A percentile compares a stretch with the other conserved stretches of the same genome.
Evolutionary conservation across 2,329 filamentous ascomycete species (phyloP).

Genomic region (Grosmannia clavigera): DNA sequence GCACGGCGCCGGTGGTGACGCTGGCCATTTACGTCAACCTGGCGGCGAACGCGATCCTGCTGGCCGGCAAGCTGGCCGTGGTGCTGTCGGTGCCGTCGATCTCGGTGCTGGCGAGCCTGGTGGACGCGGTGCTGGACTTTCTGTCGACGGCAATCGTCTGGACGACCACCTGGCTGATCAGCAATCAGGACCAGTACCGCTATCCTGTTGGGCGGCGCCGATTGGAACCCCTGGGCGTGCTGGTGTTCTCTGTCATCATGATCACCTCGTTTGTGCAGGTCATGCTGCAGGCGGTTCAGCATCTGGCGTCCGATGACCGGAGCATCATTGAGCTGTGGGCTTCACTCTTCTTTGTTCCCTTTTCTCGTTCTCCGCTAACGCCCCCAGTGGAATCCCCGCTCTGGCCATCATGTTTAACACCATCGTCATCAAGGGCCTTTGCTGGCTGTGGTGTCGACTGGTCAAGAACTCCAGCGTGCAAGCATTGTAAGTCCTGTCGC

Average conservation of each 20-base stretch:
- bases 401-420: conserved; percentile 72
- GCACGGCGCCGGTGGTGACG: conserved; percentile 63
- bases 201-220: conserved; percentile 70
- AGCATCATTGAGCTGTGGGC: conserved; percentile 54
- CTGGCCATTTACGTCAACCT: conserved; percentile 82
- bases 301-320: conserved; percentile 48
- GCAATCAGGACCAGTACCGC: conserved; percentile 58
- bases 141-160: conserved; percentile 72
- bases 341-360: neutral
- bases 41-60: conserved; percentile 60
- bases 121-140: conserved; percentile 71
- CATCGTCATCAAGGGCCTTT: conserved; percentile 67
- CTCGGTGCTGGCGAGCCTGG: conserved; percentile 66
- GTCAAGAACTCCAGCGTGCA: conserved; percentile 80
- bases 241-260: conserved; percentile 79
- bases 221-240: conserved; percentile 66
- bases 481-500: conserved; percentile 42
- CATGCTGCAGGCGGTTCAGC: conserved; percentile 54
- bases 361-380: neutral
- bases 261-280: conserved; percentile 76
- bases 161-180: conserved; percentile 63
- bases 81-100: conserved; percentile 68
- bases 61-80: conserved; percentile 66
- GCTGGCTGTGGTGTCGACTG: conserved; percentile 79
- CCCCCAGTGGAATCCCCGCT: conserved; percentile 44